A percentile compares a stretch with the other conserved stretches of the same genome.
Evolutionary conservation across 2,329 filamentous ascomycete genomes (phyloP).

Genomic region (Sporothrix variecibatus): DNA sequence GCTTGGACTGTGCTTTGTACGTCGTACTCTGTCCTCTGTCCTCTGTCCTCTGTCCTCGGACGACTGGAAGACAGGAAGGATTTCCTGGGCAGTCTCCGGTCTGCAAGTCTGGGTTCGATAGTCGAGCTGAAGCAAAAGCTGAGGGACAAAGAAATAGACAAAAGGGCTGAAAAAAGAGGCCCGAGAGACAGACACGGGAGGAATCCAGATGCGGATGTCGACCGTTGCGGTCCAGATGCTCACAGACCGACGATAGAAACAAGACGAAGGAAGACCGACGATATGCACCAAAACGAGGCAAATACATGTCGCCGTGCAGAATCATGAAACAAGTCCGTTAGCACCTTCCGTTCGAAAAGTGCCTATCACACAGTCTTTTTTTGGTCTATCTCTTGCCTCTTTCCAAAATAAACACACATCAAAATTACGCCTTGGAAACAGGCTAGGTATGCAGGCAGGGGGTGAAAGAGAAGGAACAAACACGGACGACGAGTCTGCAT

Average conservation of each 20-base stretch:
- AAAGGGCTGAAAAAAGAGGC: background rate
- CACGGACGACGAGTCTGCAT: background rate
- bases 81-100: background rate
- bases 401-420: background rate
- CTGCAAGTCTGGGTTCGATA: background rate
- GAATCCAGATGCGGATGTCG: background rate
- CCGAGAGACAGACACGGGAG: background rate
- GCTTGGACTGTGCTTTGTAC: background rate
- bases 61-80: background rate
- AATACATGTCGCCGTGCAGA: background rate
- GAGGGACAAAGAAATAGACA: background rate
- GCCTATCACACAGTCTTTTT: background rate
- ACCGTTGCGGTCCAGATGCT: background rate
- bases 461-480: slow-evolving; percentile 1
- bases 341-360: background rate
- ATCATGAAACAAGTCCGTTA: background rate
- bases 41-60: background rate
- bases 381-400: background rate
- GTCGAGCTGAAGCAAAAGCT: background rate
- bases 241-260: slow-evolving; percentile 10
- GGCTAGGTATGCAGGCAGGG: slow-evolving; percentile 1
- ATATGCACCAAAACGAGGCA: slow-evolving; percentile 18
- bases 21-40: background rate
- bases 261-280: background rate
- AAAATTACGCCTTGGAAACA: slow-evolving; percentile 10